Conservation (phyloP, 208 protist genomes). For the Novymonas esmeraldas region DNA sequence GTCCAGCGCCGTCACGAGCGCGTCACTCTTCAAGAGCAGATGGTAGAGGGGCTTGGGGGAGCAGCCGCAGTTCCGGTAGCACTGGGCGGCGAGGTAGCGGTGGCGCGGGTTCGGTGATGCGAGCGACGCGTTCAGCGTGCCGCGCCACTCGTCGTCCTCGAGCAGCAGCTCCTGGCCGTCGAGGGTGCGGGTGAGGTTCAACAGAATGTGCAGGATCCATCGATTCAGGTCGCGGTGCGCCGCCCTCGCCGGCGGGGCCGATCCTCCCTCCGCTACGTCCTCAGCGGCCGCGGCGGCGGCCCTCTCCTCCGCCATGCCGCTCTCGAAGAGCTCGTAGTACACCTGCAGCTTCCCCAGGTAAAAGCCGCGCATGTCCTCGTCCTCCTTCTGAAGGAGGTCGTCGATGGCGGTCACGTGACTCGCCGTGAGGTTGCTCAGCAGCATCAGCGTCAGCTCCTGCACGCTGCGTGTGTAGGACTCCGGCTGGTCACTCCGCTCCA, state of each 20-base stretch:
- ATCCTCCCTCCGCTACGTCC: constrained; percentile 6
- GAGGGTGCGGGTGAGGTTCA: constrained; percentile 76
- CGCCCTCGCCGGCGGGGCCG: background rate
- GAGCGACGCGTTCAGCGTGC: constrained; percentile 49
- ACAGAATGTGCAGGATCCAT: constrained; percentile 82
- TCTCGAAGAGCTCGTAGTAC: constrained; percentile 48
- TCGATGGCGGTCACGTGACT: constrained; percentile 76
- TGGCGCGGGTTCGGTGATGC: constrained; percentile 41
- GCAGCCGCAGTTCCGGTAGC: constrained; percentile 77
- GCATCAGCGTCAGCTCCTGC: constrained; percentile 84
- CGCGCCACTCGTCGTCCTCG: constrained; percentile 76
- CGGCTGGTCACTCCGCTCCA: constrained; percentile 46
- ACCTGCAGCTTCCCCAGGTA: constrained; percentile 76
- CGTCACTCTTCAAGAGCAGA: constrained; percentile 53
- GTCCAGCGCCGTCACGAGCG: constrained; percentile 46
- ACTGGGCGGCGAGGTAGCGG: constrained; percentile 68
- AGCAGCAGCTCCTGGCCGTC: constrained; percentile 77
- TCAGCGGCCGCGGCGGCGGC: background rate
- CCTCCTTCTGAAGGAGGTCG: constrained; percentile 73
- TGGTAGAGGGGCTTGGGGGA: constrained; percentile 46
- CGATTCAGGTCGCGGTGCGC: constrained; percentile 55
- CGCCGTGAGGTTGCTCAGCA: constrained; percentile 85
- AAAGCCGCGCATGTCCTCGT: constrained; percentile 85
- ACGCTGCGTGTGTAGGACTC: constrained; percentile 43
- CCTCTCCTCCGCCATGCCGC: constrained; percentile 10